phyloP scores from a whole-genome alignment of 352 stramenopile species.

The Phytophthora agathidicida region DNA sequence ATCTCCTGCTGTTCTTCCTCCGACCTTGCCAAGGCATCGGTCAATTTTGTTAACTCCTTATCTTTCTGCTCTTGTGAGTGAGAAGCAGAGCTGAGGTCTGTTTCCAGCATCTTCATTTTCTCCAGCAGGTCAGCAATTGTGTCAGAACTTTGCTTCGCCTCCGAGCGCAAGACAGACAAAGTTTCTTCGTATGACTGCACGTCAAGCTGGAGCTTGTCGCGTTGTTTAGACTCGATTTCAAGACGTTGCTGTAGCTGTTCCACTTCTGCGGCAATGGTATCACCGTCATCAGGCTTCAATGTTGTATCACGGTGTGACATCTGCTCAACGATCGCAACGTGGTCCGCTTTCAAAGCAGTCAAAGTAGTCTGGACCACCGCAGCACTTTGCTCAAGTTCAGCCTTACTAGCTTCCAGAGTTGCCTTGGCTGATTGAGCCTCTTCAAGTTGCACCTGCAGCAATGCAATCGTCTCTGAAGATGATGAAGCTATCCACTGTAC shows the following conservation, averaged over 20 bases:
- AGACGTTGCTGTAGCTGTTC: constrained; percentile 45
- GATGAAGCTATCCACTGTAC: constrained; percentile 9
- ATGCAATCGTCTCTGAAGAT: constrained; percentile 15
- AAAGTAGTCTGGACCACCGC: constrained; percentile 16
- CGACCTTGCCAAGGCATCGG: constrained; percentile 33
- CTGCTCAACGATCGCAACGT: constrained; percentile 14
- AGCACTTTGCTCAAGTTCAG: constrained; percentile 27
- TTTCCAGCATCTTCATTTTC: constrained; percentile 43
- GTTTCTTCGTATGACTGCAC: constrained; percentile 74
- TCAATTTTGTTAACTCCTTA: constrained; percentile 37
- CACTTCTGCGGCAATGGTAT: constrained; percentile 2
- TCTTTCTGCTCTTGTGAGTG: constrained; percentile 39
- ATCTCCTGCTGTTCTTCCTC: constrained; percentile 69
- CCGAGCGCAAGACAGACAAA: constrained; percentile 50
- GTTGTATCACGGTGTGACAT: constrained; percentile 4
- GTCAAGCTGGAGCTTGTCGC: constrained; percentile 61
- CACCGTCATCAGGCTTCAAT: not conserved
- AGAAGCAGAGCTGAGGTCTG: constrained; percentile 21
- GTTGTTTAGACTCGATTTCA: constrained; percentile 41
- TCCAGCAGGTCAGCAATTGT: constrained; percentile 43
- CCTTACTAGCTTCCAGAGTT: constrained; percentile 26
- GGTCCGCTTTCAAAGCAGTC: constrained; percentile 25
- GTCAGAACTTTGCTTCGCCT: constrained; percentile 59
- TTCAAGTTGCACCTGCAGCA: constrained; percentile 20
- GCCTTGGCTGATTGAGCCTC: constrained; percentile 14